These are phyloP conservation scores for Pseudophaeomoniella oleicola DNA, from an alignment of 2,329 filamentous ascomycete species.

Conservation along the genomic window DNA sequence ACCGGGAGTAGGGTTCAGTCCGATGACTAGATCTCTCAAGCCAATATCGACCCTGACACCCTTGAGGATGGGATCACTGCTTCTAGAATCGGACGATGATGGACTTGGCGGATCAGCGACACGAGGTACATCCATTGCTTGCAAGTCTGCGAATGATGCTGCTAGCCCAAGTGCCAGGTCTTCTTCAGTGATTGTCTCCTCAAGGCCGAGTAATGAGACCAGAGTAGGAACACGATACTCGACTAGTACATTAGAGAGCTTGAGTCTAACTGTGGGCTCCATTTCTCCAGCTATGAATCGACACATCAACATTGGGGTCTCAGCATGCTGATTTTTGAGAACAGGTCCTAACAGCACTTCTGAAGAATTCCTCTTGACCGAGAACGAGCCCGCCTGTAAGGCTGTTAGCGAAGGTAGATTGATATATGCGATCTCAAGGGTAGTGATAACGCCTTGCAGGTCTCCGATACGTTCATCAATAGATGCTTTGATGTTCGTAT, in stretches of 20 bases:
- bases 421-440: conserved; percentile 65
- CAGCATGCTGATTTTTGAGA: conserved; percentile 21
- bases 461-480: conserved; percentile 56
- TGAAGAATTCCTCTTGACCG: conserved; percentile 46
- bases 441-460: conserved; percentile 41
- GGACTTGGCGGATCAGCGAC: conserved; percentile 3
- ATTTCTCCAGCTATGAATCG: conserved; percentile 88
- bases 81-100: conserved; percentile 8
- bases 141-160: conserved; percentile 58
- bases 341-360: conserved; percentile 60
- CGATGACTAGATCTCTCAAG: conserved; percentile 66
- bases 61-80: conserved; percentile 25
- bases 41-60: conserved; percentile 43
- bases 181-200: conserved; percentile 51
- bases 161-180: conserved; percentile 64
- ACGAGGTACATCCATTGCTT: conserved; percentile 8
- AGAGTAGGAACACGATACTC: conserved; percentile 81
- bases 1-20: conserved; percentile 65
- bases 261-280: conserved; percentile 78
- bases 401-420: conserved; percentile 72
- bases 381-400: conserved; percentile 52
- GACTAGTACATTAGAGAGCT: conserved; percentile 67
- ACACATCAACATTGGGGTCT: conserved; percentile 59
- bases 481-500: conserved; percentile 46
- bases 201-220: conserved; percentile 62